These are phyloP conservation scores for Elsinoe australis DNA, from an alignment of 2,329 filamentous ascomycete species.

Conservation along the genomic window DNA sequence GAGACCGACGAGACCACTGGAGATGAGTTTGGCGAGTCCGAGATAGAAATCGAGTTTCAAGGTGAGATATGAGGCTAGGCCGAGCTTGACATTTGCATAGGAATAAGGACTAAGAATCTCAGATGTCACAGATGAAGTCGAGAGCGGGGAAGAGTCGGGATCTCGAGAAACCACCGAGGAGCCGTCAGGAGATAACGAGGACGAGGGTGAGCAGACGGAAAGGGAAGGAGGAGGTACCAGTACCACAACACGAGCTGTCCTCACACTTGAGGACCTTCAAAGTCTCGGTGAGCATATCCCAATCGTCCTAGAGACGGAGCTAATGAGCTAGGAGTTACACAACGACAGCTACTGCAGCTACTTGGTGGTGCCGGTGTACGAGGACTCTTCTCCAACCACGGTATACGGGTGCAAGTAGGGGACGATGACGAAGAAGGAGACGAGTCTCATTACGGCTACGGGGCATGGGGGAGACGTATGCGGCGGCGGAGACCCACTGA, in stretches of 20 bases:
- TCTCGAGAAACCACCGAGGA: slow-evolving; percentile 33
- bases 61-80: slow-evolving; percentile 23
- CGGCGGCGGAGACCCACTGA: slow-evolving; percentile 40
- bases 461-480: slow-evolving; percentile 38
- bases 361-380: slow-evolving; percentile 48
- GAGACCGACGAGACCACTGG: slow-evolving; percentile 36
- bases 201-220: slow-evolving; percentile 31
- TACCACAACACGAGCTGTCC: slow-evolving; percentile 15
- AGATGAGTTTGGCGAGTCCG: slow-evolving; percentile 32
- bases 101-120: slow-evolving; percentile 28
- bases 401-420: slow-evolving; percentile 24
- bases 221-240: slow-evolving; percentile 25
- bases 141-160: slow-evolving; percentile 33
- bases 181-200: slow-evolving; percentile 24
- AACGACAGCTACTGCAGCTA: slow-evolving; percentile 47
- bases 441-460: slow-evolving; percentile 33
- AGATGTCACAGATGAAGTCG: slow-evolving; percentile 38
- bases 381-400: slow-evolving; percentile 41
- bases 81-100: slow-evolving; percentile 27
- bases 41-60: slow-evolving; percentile 31
- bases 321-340: slow-evolving; percentile 34
- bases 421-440: slow-evolving; percentile 37
- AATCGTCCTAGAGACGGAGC: neutral
- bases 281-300: slow-evolving; percentile 22
- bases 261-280: slow-evolving; percentile 16